Base-by-base conservation (phyloP, 768 basidiomycete genomes). In the Pulveroboletus sp. region DNA sequence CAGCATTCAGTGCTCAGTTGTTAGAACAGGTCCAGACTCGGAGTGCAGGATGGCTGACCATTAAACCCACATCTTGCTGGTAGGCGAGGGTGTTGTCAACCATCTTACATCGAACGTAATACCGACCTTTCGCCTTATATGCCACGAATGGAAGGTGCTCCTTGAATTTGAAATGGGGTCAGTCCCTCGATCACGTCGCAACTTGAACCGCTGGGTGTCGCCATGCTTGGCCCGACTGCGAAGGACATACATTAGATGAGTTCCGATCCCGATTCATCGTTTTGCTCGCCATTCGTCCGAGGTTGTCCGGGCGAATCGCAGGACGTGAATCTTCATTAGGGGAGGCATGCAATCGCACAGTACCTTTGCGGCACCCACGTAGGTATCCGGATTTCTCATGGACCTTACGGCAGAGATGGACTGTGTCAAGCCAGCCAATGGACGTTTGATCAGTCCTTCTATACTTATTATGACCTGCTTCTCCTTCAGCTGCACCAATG, bases 151-250 rank as follows among this genome's bases (percentile, higher is more conserved):
- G n/a, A n/a, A n/a, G n/a, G n/a, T n/a, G n/a, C n/a, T n/a, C n/a
- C n/a, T n/a, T n/a, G n/a, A n/a, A n/a, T 23, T 40, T 19, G 22
- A 26, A 23, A 39, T 19, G 7, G 5, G 74, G 72, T 35, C 63
- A 71, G 37, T 60, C 65, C 19, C 72, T 78, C 45, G 74, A 76
- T 54, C 81, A 80, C 52, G 76, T 76, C 43, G 78, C 79, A 53
- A 70, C 72, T n/a, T n/a, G n/a, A n/a, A 55, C 54, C 63, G 7
- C 73, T 72, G 47, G 74, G 72, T 38, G 63, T 70, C 34, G 63
- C 11, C n/a, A n/a, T 67, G 17, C 40, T 67, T 51, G 58, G 56
- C 36, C 24, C 38, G 3, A 59, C 66, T 46, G 70, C 68, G 32
- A 70, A 66, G 36, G 68, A 63, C 4, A 51, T 70, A 39, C 69